These are phyloP conservation scores for Solanum clarkiae DNA, from an alignment of 257 asterid species.

Conservation along the genomic window DNA sequence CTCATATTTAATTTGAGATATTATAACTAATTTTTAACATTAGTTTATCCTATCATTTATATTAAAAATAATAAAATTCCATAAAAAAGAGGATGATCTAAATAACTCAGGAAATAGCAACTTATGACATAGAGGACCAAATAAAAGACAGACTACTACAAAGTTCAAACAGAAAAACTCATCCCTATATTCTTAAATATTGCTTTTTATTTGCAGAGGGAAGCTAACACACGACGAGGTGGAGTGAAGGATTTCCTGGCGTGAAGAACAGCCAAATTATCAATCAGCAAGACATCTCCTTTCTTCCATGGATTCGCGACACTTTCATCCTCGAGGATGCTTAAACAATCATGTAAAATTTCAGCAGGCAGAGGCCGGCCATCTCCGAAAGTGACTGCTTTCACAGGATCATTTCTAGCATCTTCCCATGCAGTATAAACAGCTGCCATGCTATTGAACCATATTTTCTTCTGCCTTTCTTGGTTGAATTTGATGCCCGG, in stretches of 20 bases:
- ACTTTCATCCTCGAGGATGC: slow-evolving; percentile 67
- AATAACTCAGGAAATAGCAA: too few species aligned
- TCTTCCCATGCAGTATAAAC: slow-evolving; percentile 90
- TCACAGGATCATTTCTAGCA: slow-evolving; percentile 56
- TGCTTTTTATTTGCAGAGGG: slow-evolving; percentile 53
- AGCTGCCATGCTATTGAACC: slow-evolving; percentile 91
- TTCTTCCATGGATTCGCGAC: slow-evolving; percentile 68
- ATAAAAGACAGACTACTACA: background rate
- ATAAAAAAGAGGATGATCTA: too few species aligned
- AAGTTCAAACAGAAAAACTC: background rate
- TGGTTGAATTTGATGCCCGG: slow-evolving; percentile 58
- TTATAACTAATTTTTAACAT: too few species aligned
- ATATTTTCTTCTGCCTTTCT: slow-evolving; percentile 47
- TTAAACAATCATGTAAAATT: slow-evolving; percentile 44
- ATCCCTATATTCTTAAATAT: background rate
- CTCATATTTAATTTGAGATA: background rate
- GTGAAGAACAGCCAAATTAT: slow-evolving; percentile 85
- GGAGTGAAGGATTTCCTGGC: slow-evolving; percentile 55
- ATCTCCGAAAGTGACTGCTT: slow-evolving; percentile 76
- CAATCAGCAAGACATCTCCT: slow-evolving; percentile 63
- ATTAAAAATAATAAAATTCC: too few species aligned
- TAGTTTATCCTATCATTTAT: too few species aligned
- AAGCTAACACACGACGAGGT: slow-evolving; percentile 75
- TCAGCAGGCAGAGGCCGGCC: slow-evolving; percentile 54
- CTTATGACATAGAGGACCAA: background rate